Percentiles rank a stretch among this genome's conserved stretches.
phyloP scores from a whole-genome alignment of 768 basidiomycete genomes.

The Cystofilobasidium ferigula region DNA sequence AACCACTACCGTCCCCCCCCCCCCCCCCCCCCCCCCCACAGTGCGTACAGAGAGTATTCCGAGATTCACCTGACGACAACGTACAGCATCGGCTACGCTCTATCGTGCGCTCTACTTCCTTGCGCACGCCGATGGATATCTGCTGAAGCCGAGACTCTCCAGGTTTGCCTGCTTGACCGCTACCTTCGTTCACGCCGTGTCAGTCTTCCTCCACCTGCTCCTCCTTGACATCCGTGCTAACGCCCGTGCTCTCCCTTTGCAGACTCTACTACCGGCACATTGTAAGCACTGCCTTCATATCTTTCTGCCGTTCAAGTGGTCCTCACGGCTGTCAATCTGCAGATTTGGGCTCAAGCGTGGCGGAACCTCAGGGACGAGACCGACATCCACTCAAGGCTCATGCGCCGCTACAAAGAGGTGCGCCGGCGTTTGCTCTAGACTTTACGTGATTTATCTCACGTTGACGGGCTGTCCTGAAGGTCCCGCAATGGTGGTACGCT shows the following conservation, averaged over 20 bases:
- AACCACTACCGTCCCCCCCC: too few species aligned
- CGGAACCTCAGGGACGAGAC: slow-evolving; percentile 11
- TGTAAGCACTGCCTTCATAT: neutral
- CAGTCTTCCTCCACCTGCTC: neutral
- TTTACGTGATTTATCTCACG: neutral
- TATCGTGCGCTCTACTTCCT: neutral
- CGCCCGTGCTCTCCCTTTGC: neutral
- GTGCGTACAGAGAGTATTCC: slow-evolving; percentile 20
- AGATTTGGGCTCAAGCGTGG: slow-evolving; percentile 22
- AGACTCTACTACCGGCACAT: slow-evolving; percentile 24
- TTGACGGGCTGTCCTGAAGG: neutral
- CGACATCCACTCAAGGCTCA: slow-evolving; percentile 25
- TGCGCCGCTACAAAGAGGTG: slow-evolving; percentile 20
- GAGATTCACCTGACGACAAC: slow-evolving; percentile 22
- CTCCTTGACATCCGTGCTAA: neutral
- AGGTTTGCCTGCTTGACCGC: slow-evolving; percentile 7
- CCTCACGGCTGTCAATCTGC: neutral
- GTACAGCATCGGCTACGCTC: slow-evolving; percentile 22
- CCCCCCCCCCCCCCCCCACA: neutral
- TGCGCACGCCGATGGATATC: neutral
- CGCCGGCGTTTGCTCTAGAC: neutral
- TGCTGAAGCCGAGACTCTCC: too few species aligned
- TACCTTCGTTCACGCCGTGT: slow-evolving; percentile 22
- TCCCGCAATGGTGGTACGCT: slow-evolving; percentile 20
- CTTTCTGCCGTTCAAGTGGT: neutral